Evolutionary conservation across 305 asterid species (phyloP).

Genomic region (Fraxinus baroniana): DNA sequence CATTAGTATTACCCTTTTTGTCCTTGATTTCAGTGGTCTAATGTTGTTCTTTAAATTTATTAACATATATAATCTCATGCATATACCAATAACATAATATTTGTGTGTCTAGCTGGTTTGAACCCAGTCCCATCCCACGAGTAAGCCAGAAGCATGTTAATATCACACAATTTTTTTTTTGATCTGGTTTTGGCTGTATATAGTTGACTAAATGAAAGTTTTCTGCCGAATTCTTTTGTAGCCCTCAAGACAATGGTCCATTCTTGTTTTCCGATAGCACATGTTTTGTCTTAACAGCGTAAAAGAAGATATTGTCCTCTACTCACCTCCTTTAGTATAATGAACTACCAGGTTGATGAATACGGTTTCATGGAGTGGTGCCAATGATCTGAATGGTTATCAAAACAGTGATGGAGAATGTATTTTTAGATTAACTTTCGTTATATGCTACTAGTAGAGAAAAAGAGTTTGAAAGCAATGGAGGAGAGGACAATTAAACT

Average conservation of each 20-base stretch:
- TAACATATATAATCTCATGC: too few relatives aligned
- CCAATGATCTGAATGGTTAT: not conserved
- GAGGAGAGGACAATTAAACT: not conserved
- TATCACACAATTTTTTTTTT: not conserved
- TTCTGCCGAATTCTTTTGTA: not conserved
- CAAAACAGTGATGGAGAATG: not conserved
- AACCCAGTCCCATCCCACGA: not conserved
- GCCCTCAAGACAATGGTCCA: not conserved
- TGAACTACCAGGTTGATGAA: not conserved
- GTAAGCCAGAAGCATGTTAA: not conserved
- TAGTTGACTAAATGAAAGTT: not conserved
- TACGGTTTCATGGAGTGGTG: not conserved
- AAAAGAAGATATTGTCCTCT: not conserved
- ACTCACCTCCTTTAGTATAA: not conserved
- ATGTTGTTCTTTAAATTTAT: constrained; percentile 1
- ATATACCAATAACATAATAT: not conserved
- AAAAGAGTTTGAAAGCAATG: not conserved
- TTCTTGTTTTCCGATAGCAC: not conserved
- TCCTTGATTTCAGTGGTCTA: not conserved
- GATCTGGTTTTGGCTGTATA: not conserved
- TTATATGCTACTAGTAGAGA: not conserved
- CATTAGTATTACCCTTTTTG: not conserved
- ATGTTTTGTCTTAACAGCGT: not conserved
- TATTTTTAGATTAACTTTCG: not conserved
- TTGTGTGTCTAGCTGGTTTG: not conserved